Conservation (phyloP, 192 early-diverging fungal species). For the Gamsiella multidivaricata region DNA sequence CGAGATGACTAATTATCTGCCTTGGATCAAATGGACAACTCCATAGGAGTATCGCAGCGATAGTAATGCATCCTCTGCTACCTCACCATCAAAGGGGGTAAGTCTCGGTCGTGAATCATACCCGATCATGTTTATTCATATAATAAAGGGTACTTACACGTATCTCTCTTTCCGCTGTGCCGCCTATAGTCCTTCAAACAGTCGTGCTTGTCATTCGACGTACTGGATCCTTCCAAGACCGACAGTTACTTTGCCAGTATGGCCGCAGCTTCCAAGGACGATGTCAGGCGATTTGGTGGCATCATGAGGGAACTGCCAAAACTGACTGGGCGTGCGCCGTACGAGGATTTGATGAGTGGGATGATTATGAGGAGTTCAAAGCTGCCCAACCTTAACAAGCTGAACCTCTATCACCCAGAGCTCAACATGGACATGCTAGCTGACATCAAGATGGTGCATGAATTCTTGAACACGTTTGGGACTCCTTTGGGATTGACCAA, state of each 20-base stretch:
- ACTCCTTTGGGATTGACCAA: conserved; percentile 36
- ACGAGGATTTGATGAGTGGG: conserved; percentile 38
- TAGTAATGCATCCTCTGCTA: background rate
- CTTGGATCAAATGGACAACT: background rate
- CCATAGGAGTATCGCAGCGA: conserved; percentile 4
- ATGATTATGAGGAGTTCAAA: conserved; percentile 34
- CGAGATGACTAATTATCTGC: background rate
- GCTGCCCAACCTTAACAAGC: conserved; percentile 25
- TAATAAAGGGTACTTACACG: background rate
- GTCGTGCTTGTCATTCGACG: conserved; percentile 42
- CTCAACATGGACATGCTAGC: conserved; percentile 51
- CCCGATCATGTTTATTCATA: background rate
- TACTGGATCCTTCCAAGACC: conserved; percentile 31
- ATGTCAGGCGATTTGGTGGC: conserved; percentile 19
- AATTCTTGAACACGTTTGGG: conserved; percentile 52
- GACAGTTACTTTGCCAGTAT: conserved; percentile 23
- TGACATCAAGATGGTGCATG: conserved; percentile 50
- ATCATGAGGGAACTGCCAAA: conserved; percentile 42
- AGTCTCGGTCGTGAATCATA: background rate
- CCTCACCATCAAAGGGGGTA: conserved; percentile 4
- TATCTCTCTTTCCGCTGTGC: background rate
- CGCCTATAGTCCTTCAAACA: conserved; percentile 32
- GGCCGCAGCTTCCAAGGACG: conserved; percentile 17
- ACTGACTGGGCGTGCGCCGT: conserved; percentile 40
- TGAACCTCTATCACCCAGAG: conserved; percentile 30